phyloP scores from a whole-genome alignment of 2,329 filamentous ascomycete species.

The Davidsoniella eucalypti region DNA sequence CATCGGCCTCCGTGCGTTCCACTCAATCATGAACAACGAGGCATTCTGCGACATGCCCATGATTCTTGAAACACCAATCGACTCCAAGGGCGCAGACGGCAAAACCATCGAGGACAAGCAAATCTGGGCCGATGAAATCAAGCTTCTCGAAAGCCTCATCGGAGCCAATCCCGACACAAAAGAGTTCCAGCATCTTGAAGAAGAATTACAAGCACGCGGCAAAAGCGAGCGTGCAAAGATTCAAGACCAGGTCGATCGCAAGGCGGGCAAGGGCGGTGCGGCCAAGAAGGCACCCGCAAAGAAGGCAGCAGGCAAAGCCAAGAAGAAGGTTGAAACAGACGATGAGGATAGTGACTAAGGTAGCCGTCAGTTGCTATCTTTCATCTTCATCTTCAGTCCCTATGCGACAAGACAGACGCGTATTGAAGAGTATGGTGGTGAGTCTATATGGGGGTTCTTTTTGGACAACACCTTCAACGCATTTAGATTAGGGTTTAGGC shows the following conservation, averaged over 20 bases:
- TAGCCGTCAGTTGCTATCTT: no score
- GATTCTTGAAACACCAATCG: conserved; percentile 92
- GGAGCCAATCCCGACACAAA: conserved; percentile 64
- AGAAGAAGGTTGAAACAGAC: conserved; percentile 15
- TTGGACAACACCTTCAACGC: no score
- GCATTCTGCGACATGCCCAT: conserved; percentile 67
- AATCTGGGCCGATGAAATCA: conserved; percentile 89
- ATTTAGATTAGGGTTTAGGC: no score
- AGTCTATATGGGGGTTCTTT: no score
- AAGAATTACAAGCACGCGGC: conserved; percentile 50
- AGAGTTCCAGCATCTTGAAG: conserved; percentile 52
- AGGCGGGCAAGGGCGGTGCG: conserved; percentile 41
- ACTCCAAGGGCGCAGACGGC: conserved; percentile 47
- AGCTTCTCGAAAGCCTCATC: conserved; percentile 75
- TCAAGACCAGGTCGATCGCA: conserved; percentile 64
- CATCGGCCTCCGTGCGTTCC: conserved; percentile 76
- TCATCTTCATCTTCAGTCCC: no score
- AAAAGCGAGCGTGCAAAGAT: conserved; percentile 55
- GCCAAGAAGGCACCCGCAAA: conserved; percentile 20
- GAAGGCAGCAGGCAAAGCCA: conserved; percentile 20
- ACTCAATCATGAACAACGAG: conserved; percentile 72
- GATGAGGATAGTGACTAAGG: not conserved
- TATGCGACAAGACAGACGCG: no score
- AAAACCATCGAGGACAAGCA: conserved; percentile 59
- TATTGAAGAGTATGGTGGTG: no score